Evolutionary conservation across 208 protist genomes (phyloP).

Genomic region (Acanthamoeba lenticulata): DNA sequence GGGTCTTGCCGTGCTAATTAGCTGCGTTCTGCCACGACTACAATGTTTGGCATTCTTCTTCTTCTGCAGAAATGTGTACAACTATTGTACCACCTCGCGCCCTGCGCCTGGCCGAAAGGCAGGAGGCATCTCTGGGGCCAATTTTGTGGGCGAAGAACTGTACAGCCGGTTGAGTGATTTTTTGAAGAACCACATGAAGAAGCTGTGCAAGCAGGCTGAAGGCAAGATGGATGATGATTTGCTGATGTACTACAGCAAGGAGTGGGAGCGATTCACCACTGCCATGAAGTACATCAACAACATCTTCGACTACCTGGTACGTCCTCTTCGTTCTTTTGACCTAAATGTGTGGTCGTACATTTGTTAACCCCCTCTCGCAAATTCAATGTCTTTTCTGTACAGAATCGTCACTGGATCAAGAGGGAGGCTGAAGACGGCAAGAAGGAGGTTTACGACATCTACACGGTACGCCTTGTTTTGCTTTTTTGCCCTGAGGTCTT

Average conservation of each 20-base stretch:
- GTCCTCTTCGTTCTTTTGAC: not conserved
- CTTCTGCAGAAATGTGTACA: constrained; percentile 78
- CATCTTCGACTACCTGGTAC: constrained; percentile 79
- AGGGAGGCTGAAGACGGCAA: constrained; percentile 81
- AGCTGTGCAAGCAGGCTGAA: constrained; percentile 73
- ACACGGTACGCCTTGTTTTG: constrained; percentile 66
- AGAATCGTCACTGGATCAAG: constrained; percentile 84
- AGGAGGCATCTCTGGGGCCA: constrained; percentile 73
- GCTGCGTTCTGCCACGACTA: not conserved
- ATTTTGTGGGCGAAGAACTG: constrained; percentile 82
- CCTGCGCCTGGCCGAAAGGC: constrained; percentile 37
- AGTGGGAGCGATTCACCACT: constrained; percentile 80
- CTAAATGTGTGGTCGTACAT: not conserved
- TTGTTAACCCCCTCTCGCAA: not conserved
- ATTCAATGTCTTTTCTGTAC: too few relatives aligned
- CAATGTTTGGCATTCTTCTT: not conserved
- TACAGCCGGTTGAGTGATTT: constrained; percentile 77
- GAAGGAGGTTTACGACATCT: constrained; percentile 79
- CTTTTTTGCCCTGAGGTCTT: not conserved
- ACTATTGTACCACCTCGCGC: constrained; percentile 82
- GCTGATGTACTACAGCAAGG: constrained; percentile 78
- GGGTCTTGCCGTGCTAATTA: not conserved
- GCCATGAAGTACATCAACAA: constrained; percentile 82
- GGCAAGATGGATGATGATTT: constrained; percentile 67
- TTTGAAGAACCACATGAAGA: constrained; percentile 79